These are phyloP conservation scores for Phytophthora tentaculata DNA, from an alignment of 352 stramenopile species.

Conservation along the genomic window DNA sequence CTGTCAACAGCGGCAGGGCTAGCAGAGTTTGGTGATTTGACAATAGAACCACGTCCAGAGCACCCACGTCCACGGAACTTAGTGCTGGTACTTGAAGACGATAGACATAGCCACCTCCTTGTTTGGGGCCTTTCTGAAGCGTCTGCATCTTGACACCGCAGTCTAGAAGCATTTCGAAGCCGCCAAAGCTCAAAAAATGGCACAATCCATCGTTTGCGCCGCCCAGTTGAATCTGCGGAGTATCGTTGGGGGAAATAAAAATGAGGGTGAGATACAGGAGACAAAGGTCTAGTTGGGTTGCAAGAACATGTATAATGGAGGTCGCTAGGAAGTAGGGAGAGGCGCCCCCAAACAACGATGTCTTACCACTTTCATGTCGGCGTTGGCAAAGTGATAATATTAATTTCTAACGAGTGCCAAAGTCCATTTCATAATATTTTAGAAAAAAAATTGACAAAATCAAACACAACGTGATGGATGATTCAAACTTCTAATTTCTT, in stretches of 20 bases:
- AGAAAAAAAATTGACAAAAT: too few relatives aligned
- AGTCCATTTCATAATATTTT: neutral
- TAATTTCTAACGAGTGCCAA: neutral
- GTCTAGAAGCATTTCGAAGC: constrained; percentile 85
- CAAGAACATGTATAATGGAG: neutral
- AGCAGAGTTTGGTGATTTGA: constrained; percentile 79
- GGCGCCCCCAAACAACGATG: neutral
- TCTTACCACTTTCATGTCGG: constrained; percentile 49
- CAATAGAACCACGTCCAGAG: constrained; percentile 76
- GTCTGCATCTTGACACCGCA: constrained; percentile 54
- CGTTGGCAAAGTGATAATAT: neutral
- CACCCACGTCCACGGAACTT: constrained; percentile 56
- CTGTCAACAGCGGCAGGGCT: constrained; percentile 76
- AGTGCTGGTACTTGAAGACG: constrained; percentile 45
- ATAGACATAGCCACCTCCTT: constrained; percentile 21
- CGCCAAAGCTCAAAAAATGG: constrained; percentile 82
- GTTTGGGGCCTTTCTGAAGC: neutral
- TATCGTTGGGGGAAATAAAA: constrained; percentile 17
- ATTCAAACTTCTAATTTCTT: too few relatives aligned
- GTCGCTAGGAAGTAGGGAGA: constrained; percentile 6
- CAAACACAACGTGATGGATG: too few relatives aligned
- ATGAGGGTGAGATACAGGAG: constrained; percentile 21
- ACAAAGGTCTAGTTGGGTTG: constrained; percentile 7
- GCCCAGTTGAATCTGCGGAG: constrained; percentile 75
- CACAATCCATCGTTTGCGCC: constrained; percentile 72